A percentile compares a stretch with the other conserved stretches of the same genome.
Conservation (phyloP, 106 monocot species). For the Acorus gramineus region DNA sequence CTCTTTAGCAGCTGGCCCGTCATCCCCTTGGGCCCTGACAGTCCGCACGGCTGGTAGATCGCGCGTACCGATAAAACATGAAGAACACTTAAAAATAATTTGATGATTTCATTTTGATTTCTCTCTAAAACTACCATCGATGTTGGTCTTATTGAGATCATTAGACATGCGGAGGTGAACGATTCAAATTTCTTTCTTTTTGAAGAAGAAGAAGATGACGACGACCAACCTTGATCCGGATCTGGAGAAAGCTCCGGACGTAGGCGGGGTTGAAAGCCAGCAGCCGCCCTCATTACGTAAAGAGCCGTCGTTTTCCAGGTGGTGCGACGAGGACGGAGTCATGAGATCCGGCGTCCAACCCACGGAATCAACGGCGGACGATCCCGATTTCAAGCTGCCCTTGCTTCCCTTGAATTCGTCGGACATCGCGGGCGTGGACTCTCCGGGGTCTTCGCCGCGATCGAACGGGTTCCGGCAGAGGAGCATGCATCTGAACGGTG, state of each 20-base stretch:
- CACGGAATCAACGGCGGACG: conserved; percentile 13
- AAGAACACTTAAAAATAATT: no score
- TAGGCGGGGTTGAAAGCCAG: background rate
- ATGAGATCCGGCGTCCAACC: conserved; percentile 1
- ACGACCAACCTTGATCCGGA: background rate
- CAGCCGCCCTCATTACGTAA: conserved; percentile 17
- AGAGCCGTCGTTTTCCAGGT: conserved; percentile 72
- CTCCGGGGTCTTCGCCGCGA: conserved; percentile 5
- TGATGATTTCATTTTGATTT: no score
- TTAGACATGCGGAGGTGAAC: no score
- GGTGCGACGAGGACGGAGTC: conserved; percentile 38
- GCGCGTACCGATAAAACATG: no score
- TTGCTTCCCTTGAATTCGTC: conserved; percentile 17
- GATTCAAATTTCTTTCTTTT: no score
- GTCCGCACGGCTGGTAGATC: no score
- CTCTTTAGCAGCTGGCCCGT: no score
- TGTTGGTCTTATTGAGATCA: no score
- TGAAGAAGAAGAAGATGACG: no score
- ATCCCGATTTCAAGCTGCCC: conserved; percentile 47
- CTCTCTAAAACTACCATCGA: no score
- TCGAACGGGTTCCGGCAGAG: conserved; percentile 45
- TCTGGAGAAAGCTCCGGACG: background rate
- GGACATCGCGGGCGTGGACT: background rate
- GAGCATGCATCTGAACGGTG: conserved; percentile 8
- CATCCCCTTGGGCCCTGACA: no score